These are phyloP conservation scores for Fagus crenata DNA, from an alignment of 306 rosid genomes.

Conservation along the genomic window DNA sequence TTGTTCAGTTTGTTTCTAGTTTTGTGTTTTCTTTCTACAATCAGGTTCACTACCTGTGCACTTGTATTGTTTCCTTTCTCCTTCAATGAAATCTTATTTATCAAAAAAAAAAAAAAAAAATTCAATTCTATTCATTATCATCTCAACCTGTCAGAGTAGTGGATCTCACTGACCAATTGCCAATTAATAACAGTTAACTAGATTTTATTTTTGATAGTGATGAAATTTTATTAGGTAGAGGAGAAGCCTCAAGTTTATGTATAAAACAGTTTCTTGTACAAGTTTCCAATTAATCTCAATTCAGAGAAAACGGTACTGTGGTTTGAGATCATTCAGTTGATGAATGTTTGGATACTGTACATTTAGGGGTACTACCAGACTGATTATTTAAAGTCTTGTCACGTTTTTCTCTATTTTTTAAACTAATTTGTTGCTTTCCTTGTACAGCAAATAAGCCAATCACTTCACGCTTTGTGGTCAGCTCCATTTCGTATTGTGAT, in stretches of 20 bases:
- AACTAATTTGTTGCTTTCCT: constrained; percentile 9
- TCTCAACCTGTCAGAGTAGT: neutral
- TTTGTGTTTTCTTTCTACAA: too few relatives aligned
- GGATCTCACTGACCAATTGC: neutral
- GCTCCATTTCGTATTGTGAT: constrained; percentile 78
- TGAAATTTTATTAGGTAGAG: too few relatives aligned
- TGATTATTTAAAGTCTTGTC: neutral
- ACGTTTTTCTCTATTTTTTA: neutral
- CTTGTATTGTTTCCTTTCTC: too few relatives aligned
- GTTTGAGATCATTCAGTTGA: neutral
- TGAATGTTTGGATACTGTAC: neutral
- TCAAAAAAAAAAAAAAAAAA: too few relatives aligned
- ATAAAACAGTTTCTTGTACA: neutral
- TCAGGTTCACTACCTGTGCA: too few relatives aligned
- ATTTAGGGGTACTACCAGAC: neutral
- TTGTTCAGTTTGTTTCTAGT: too few relatives aligned
- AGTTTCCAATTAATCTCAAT: neutral
- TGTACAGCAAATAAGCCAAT: constrained; percentile 71
- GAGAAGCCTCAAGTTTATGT: too few relatives aligned
- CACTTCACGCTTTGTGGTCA: constrained; percentile 86
- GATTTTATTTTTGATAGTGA: too few relatives aligned
- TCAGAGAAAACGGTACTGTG: neutral
- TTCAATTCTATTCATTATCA: neutral
- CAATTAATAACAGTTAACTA: too few relatives aligned
- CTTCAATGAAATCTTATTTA: too few relatives aligned